Base-by-base conservation (phyloP, 2,329 filamentous ascomycete genomes). In the Aspergillus udagawae region DNA sequence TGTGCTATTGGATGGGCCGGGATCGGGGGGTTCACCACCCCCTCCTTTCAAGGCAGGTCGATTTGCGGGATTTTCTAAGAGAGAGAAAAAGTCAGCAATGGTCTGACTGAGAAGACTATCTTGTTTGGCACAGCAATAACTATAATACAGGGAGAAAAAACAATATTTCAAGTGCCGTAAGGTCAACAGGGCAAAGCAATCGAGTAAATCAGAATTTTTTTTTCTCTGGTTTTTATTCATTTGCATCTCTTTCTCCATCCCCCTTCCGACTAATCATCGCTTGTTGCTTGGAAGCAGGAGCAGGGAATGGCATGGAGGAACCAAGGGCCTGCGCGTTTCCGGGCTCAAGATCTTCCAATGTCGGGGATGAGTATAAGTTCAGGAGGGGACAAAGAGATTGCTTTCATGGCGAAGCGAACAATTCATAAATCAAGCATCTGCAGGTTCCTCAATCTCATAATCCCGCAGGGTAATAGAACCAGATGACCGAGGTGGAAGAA, bases 361-460 rank as follows among this genome's bases (percentile, higher is more conserved):
- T 6, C n/a, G 32, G 32, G 14, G 28, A 29, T 29, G 28, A 29
- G 28, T 29, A 38, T 38, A 1, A 38, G 14, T 17, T 17, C 32
- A 38, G 14, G n/a, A 38, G 32, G 32, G 32, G 32, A 17, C 3
- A 38, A 35, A 17, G 14, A 7, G 14, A n/a, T 6, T 38, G 32
- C 14, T 38, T 3, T 17, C 6, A 38, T 38, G 32, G 32, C 32
- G 32, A 38, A 17, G 5, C 14, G 14, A n/a, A 17, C 4, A 5
- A 17, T 35, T 35, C 32, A 47, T n/a, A 14, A 21, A 23, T 27
- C 53, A 38, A 44, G 52, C 25, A 27, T 65, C 60, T 20, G 63
- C 48, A 38, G 69, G 65, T 63, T 76, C 74, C 62, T 76, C 75
- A 58, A 76, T 63, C 64, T 75, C 70, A 60, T 75, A 74, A 38